Evolutionary conservation across 768 basidiomycete species (phyloP).

Genomic region (Nevesoporus exiguus): DNA sequence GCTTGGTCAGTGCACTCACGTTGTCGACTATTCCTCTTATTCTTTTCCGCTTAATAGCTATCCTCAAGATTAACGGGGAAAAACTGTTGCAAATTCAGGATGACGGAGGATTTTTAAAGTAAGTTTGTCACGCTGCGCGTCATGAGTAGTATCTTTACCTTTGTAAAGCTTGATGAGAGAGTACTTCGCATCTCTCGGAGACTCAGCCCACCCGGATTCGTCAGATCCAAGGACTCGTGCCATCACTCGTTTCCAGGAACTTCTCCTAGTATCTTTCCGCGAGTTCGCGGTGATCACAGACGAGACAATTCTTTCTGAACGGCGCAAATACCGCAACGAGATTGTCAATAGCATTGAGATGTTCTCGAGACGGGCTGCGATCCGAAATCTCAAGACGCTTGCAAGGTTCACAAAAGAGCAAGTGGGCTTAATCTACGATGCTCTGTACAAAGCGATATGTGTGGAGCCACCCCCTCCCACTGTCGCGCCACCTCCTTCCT

Average conservation of each 20-base stretch:
- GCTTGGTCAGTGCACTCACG: slow-evolving; percentile 45
- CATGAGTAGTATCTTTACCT: background rate
- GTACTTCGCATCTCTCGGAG: slow-evolving; percentile 91
- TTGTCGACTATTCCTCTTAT: slow-evolving; percentile 9
- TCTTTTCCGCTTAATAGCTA: slow-evolving; percentile 52
- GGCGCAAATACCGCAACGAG: slow-evolving; percentile 80
- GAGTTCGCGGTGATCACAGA: slow-evolving; percentile 97
- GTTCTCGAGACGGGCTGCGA: slow-evolving; percentile 87
- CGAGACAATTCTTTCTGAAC: slow-evolving; percentile 85
- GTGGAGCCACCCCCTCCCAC: slow-evolving; percentile 64
- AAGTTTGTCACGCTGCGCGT: slow-evolving; percentile 20
- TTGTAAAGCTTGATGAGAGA: slow-evolving; percentile 79
- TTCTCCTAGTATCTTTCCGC: slow-evolving; percentile 93
- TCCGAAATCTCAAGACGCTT: slow-evolving; percentile 79
- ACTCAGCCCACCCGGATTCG: slow-evolving; percentile 90
- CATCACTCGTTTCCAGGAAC: slow-evolving; percentile 96
- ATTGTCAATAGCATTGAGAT: slow-evolving; percentile 91
- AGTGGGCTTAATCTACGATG: slow-evolving; percentile 88
- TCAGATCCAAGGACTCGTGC: slow-evolving; percentile 85
- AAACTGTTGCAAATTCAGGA: slow-evolving; percentile 90
- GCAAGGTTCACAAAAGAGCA: slow-evolving; percentile 86
- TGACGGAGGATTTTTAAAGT: slow-evolving; percentile 96
- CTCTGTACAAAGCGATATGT: slow-evolving; percentile 81
- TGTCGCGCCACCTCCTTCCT: slow-evolving; percentile 44
- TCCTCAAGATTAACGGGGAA: slow-evolving; percentile 96